A percentile compares a stretch with the other conserved stretches of the same genome.
phyloP scores from a whole-genome alignment of 1,284 basidiomycete species.

The Rhodotorula mucilaginosa region DNA sequence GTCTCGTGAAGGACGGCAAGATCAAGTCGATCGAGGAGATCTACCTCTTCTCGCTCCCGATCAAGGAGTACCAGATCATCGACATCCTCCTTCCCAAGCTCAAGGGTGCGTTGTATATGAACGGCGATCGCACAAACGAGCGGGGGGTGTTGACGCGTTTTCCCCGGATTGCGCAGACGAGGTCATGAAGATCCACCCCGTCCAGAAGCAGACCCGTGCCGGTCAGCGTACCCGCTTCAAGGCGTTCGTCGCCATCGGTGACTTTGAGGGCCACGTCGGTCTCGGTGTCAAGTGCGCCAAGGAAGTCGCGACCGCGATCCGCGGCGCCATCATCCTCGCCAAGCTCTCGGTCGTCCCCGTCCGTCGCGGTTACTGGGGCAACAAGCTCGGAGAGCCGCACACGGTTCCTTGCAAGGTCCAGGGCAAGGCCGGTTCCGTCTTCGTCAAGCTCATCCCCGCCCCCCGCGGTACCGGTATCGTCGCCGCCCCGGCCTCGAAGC shows the following conservation, averaged over 20 bases:
- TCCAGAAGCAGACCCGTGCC: slow-evolving; percentile 99
- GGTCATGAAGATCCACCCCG: slow-evolving; percentile 99
- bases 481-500: slow-evolving; percentile 95
- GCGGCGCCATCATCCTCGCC: slow-evolving; percentile 95
- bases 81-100: slow-evolving; percentile 96
- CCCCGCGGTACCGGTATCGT: slow-evolving; percentile 98
- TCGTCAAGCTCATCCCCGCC: slow-evolving; percentile 98
- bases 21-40: slow-evolving; percentile 99
- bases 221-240: slow-evolving; percentile 99
- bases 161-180: slow-evolving; percentile 58
- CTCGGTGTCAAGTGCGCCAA: slow-evolving; percentile 99
- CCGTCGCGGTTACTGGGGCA: slow-evolving; percentile 92
- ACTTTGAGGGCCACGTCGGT: slow-evolving; percentile 97
- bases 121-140: background rate
- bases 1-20: slow-evolving; percentile 98
- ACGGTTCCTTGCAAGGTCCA: slow-evolving; percentile 98
- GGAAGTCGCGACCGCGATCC: slow-evolving; percentile 99
- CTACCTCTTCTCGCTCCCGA: slow-evolving; percentile 99
- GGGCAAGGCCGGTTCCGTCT: slow-evolving; percentile 98
- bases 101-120: slow-evolving; percentile 59
- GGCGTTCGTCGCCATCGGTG: slow-evolving; percentile 99
- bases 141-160: background rate
- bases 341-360: slow-evolving; percentile 95
- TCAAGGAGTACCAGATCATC: slow-evolving; percentile 98
- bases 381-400: slow-evolving; percentile 96